Evolutionary conservation across 2,329 filamentous ascomycete genomes (phyloP), one percentile per base, ranked within the genome.

Genomic region (Ceratocystis lukuohia): DNA sequence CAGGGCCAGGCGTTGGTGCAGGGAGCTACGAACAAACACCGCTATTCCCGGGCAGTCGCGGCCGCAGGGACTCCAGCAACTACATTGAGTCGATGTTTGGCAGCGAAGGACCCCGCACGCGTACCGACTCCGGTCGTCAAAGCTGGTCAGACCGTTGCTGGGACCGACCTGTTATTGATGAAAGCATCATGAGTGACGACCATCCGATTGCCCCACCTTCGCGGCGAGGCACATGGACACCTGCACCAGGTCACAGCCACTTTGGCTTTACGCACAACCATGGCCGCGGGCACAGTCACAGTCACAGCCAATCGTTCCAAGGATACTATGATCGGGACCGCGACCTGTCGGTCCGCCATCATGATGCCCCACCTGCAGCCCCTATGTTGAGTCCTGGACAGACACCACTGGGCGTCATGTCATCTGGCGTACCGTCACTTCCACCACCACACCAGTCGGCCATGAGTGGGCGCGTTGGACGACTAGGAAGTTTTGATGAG

Each of bases 71-170:
- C 59, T 65, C 63, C 7, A 25, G 7, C 28, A 28, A 56, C 44
- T 65, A 65, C 30, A 65, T 46, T 0, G 63, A 65, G 22, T 57
- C 41, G 1, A 12, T 50, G 41, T 48, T 63, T 63, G 61, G 61
- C 50, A 15, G 33, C 37, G 63, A 59, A 22, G 56, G 37, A 15
- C 22, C 33, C 41, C 44, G 45, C 22, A 46, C 30, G 22, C 44
- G 50, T 28, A 62, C 53, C 8, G 66, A 67, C 28, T 8, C 61
- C 4, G 20, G 50, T 33, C 45, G 62, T 20, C 25, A 53, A 8
- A 61, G n/a, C n/a, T 67, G 65, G 62, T 50, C 62, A n/a, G 61
- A 61, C 10, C 61, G 61, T 7, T 53, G 61, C 61, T 62, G 61
- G 65, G 59, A 66, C 12, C 66, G 44, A 5, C 30, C 56, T 17